A percentile compares a stretch with the other conserved stretches of the same genome.
Evolutionary conservation across 805 yeast genomes (phyloP).

Genomic region (Candida ipomoeae): DNA sequence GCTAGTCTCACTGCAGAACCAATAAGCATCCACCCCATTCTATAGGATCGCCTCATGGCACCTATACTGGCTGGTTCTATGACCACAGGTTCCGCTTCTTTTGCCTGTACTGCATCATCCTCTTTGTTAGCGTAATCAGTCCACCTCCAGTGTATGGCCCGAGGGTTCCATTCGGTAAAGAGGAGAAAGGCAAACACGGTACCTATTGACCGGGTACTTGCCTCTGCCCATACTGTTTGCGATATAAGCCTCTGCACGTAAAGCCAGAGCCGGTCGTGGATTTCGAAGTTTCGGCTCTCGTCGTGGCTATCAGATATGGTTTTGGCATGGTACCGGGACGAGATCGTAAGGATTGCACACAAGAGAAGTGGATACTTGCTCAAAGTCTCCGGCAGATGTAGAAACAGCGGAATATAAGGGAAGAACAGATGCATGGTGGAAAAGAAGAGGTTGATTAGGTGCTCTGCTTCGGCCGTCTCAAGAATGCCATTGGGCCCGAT

Average conservation of each 20-base stretch:
- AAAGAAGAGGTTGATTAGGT: slow-evolving; percentile 59
- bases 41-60: slow-evolving; percentile 79
- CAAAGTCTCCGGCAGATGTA: slow-evolving; percentile 61
- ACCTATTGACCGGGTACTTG: slow-evolving; percentile 81
- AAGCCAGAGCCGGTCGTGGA: slow-evolving; percentile 81
- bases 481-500: slow-evolving; percentile 57
- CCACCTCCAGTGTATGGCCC: slow-evolving; percentile 90
- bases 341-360: slow-evolving; percentile 75
- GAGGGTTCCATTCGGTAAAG: slow-evolving; percentile 93
- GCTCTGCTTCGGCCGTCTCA: slow-evolving; percentile 57
- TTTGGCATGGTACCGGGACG: slow-evolving; percentile 71
- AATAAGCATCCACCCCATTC: slow-evolving; percentile 92
- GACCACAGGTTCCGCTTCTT: slow-evolving; percentile 6
- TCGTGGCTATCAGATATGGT: slow-evolving; percentile 26
- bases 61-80: slow-evolving; percentile 63
- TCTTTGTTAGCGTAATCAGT: slow-evolving; percentile 72
- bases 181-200: slow-evolving; percentile 79
- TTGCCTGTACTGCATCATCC: slow-evolving; percentile 31
- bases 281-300: slow-evolving; percentile 49
- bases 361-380: slow-evolving; percentile 78
- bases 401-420: slow-evolving; percentile 76
- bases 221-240: slow-evolving; percentile 92
- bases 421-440: slow-evolving; percentile 82
- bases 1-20: slow-evolving; percentile 85
- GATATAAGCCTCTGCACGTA: slow-evolving; percentile 78